Percentiles rank a stretch among this genome's conserved stretches.
Evolutionary conservation across 2,329 filamentous ascomycete genomes (phyloP).

Genomic region (Botrytis medusae): DNA sequence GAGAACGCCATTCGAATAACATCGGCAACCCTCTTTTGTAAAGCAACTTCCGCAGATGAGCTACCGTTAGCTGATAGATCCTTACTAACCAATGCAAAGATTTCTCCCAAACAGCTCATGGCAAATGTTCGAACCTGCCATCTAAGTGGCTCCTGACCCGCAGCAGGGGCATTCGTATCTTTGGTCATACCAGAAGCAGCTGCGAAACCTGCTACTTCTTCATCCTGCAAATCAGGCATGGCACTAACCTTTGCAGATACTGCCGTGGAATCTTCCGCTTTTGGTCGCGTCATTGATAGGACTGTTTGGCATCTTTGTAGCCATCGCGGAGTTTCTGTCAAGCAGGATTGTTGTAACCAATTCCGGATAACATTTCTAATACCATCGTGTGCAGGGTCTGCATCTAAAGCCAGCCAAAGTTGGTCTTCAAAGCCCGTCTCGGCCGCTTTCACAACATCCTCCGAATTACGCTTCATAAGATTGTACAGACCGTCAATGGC

Average conservation of each 20-base stretch:
- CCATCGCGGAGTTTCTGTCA: constrained; percentile 80
- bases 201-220: constrained; percentile 95
- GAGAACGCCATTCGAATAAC: constrained; percentile 97
- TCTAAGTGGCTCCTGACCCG: constrained; percentile 81
- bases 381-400: constrained; percentile 70
- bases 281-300: constrained; percentile 80
- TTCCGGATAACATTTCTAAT: constrained; percentile 87
- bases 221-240: constrained; percentile 82
- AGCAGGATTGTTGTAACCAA: constrained; percentile 88
- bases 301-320: constrained; percentile 84
- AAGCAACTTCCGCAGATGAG: constrained; percentile 70
- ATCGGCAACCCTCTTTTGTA: constrained; percentile 84
- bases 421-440: constrained; percentile 82
- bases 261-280: constrained; percentile 52
- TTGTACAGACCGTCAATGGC: constrained; percentile 89
- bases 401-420: constrained; percentile 86
- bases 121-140: constrained; percentile 97
- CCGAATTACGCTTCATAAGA: constrained; percentile 88
- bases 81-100: constrained; percentile 76
- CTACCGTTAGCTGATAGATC: constrained; percentile 77
- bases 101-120: constrained; percentile 81
- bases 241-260: constrained; percentile 50
- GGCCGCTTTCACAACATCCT: constrained; percentile 75
- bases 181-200: constrained; percentile 61
- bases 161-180: constrained; percentile 52